phyloP scores from a whole-genome alignment of 345 rosid genomes.

The Aquilaria sinensis region DNA sequence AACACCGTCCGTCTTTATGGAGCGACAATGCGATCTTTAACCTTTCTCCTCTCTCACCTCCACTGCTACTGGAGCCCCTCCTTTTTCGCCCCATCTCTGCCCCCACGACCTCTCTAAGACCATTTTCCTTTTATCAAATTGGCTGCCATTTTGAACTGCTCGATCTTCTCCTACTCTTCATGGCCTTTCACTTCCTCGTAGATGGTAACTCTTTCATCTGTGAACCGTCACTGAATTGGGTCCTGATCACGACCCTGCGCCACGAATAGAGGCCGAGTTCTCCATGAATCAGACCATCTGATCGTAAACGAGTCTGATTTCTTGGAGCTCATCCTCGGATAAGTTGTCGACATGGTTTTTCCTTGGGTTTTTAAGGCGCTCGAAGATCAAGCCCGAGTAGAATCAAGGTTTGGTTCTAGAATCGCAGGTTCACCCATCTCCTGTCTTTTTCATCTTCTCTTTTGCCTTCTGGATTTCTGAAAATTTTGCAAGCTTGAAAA shows the following conservation, averaged over 20 bases:
- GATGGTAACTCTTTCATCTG: slow-evolving; percentile 72
- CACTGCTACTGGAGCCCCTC: too few relatives aligned
- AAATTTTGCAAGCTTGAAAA: too few relatives aligned
- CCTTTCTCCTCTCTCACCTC: too few relatives aligned
- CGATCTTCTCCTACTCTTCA: slow-evolving; percentile 84
- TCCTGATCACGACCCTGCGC: slow-evolving; percentile 95
- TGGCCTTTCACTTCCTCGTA: slow-evolving; percentile 56
- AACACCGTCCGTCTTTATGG: too few relatives aligned
- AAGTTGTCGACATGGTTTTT: slow-evolving; percentile 67
- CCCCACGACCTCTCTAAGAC: too few relatives aligned
- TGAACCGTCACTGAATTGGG: slow-evolving; percentile 63
- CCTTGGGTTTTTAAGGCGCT: slow-evolving; percentile 48
- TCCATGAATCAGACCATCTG: slow-evolving; percentile 88
- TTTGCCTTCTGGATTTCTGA: too few relatives aligned
- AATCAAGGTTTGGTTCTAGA: too few relatives aligned
- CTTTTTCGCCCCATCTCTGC: too few relatives aligned
- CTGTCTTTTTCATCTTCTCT: too few relatives aligned
- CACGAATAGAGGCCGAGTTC: slow-evolving; percentile 93
- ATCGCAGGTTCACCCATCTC: not conserved
- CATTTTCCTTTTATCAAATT: too few relatives aligned
- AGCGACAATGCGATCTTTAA: too few relatives aligned
- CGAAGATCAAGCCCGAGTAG: slow-evolving; percentile 32
- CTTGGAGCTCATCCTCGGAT: slow-evolving; percentile 67
- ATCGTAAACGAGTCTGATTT: slow-evolving; percentile 86
- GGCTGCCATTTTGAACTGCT: slow-evolving; percentile 6